phyloP scores from a whole-genome alignment of 805 yeast species.

The Metschnikowia dekortorum region DNA sequence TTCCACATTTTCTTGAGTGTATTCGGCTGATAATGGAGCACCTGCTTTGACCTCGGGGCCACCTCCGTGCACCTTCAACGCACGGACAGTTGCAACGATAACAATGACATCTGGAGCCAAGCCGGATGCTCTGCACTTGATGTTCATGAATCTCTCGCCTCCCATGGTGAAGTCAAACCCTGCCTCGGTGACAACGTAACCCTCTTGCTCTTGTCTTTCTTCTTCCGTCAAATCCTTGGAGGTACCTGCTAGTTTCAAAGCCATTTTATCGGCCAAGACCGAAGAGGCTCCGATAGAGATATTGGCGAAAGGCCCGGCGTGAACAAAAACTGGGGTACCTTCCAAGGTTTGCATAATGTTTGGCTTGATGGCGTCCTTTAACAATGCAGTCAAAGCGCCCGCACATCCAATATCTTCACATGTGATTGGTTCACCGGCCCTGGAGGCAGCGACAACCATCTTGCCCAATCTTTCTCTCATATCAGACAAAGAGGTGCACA shows the following conservation, averaged over 20 bases:
- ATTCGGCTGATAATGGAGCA: conserved; percentile 69
- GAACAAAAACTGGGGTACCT: conserved; percentile 84
- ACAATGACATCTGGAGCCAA: conserved; percentile 73
- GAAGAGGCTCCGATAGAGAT: conserved; percentile 85
- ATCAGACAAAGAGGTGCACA: conserved; percentile 65
- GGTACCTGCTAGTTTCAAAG: conserved; percentile 74
- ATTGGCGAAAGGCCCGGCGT: conserved; percentile 87
- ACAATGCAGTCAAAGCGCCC: conserved; percentile 77
- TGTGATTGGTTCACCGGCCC: conserved; percentile 67
- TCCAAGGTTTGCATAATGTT: conserved; percentile 84
- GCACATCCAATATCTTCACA: conserved; percentile 84
- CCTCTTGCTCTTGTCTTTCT: conserved; percentile 48
- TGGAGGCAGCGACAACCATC: conserved; percentile 70
- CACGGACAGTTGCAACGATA: conserved; percentile 80
- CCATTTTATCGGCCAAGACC: conserved; percentile 75
- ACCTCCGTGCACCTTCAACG: conserved; percentile 83
- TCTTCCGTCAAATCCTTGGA: conserved; percentile 41
- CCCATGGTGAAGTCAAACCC: conserved; percentile 92
- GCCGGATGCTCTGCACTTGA: conserved; percentile 80
- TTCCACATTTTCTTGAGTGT: conserved; percentile 66
- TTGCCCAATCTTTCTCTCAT: conserved; percentile 71
- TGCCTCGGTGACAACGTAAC: conserved; percentile 82
- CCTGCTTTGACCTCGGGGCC: conserved; percentile 88
- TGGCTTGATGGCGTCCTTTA: conserved; percentile 81
- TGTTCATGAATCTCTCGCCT: conserved; percentile 81